These are phyloP conservation scores for Globisporangium polare DNA, from an alignment of 352 stramenopile genomes.

Conservation along the genomic window DNA sequence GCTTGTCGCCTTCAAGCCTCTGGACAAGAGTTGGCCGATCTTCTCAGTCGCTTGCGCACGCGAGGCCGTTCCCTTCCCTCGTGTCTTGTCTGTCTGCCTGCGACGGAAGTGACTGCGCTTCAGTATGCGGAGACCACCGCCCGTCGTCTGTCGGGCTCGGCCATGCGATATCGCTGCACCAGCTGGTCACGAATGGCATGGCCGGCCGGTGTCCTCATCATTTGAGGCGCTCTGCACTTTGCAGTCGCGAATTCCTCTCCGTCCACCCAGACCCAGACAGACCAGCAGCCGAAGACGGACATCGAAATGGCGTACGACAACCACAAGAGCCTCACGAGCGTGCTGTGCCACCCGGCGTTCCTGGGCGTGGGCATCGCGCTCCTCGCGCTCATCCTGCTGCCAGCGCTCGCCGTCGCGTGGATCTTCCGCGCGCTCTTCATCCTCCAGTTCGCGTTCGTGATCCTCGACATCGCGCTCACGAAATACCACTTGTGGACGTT, in stretches of 20 bases:
- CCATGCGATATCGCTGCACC: not conserved
- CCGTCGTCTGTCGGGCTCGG: too few relatives aligned
- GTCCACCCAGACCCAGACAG: too few relatives aligned
- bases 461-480: conserved; percentile 35
- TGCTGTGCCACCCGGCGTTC: conserved; percentile 30
- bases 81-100: not conserved
- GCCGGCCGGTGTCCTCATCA: not conserved
- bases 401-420: not conserved
- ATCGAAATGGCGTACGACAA: not conserved
- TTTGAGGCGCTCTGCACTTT: not conserved
- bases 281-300: not conserved
- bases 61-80: not conserved
- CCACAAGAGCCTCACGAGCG: conserved; percentile 10
- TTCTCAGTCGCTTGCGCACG: not conserved
- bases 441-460: conserved; percentile 44
- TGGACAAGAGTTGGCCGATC: not conserved
- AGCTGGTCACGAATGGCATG: not conserved
- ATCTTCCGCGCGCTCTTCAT: conserved; percentile 33
- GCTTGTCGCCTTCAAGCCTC: too few relatives aligned
- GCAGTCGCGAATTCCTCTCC: not conserved
- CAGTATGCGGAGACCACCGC: not conserved
- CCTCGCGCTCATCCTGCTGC: conserved; percentile 31
- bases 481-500: conserved; percentile 58
- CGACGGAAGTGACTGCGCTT: not conserved
- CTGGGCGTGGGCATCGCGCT: not conserved